These are phyloP conservation scores for Ustilago loliicola DNA, from an alignment of 1,284 basidiomycete genomes.

Conservation along the genomic window DNA sequence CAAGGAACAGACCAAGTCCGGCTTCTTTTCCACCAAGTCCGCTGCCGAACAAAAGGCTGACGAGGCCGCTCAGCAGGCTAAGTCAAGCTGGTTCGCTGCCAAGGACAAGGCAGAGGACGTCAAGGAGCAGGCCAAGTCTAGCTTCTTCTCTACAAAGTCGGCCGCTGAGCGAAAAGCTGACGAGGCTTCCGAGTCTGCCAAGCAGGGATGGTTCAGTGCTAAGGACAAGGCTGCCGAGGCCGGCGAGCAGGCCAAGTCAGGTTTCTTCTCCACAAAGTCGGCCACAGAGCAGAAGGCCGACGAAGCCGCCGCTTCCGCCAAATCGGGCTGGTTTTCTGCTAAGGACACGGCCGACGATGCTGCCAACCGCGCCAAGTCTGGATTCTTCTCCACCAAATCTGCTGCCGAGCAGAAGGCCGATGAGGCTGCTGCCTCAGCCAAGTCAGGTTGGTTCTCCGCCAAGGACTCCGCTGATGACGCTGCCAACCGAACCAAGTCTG, in stretches of 20 bases:
- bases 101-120: slow-evolving; percentile 37
- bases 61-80: slow-evolving; percentile 30
- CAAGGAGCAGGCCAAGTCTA: slow-evolving; percentile 25
- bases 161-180: slow-evolving; percentile 26
- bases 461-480: slow-evolving; percentile 37
- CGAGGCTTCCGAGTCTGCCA: slow-evolving; percentile 17
- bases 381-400: slow-evolving; percentile 36
- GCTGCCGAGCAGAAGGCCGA: slow-evolving; percentile 43
- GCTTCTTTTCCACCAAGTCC: slow-evolving; percentile 26
- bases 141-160: slow-evolving; percentile 27
- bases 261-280: slow-evolving; percentile 36
- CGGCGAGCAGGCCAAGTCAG: slow-evolving; percentile 21
- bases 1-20: slow-evolving; percentile 21
- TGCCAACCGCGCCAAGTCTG: slow-evolving; percentile 23
- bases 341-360: slow-evolving; percentile 31
- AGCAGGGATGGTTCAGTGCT: slow-evolving; percentile 22
- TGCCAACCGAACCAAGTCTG: slow-evolving; percentile 23
- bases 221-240: slow-evolving; percentile 39
- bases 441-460: slow-evolving; percentile 33
- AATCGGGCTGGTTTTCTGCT: slow-evolving; percentile 14
- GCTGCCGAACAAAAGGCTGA: slow-evolving; percentile 36
- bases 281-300: slow-evolving; percentile 41
- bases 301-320: slow-evolving; percentile 28
- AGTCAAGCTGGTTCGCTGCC: slow-evolving; percentile 29
- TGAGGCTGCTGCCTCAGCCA: slow-evolving; percentile 30